Evolutionary conservation across 176 grass and related monocot species (phyloP).

Genomic region (Musa beccarii): DNA sequence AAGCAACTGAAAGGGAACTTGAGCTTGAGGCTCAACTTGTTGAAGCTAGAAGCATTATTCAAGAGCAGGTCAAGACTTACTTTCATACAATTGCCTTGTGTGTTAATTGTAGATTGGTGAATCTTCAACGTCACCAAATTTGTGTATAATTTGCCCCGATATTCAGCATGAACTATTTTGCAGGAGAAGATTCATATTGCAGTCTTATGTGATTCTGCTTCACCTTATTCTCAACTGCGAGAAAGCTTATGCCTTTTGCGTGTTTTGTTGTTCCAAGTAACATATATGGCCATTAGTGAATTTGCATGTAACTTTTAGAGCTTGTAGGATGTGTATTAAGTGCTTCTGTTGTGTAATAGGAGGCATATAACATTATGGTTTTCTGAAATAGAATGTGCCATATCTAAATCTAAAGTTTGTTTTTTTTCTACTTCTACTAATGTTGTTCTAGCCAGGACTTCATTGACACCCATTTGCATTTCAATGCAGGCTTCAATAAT

Average conservation of each 20-base stretch:
- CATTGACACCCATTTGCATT: conserved; percentile 4
- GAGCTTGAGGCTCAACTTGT: conserved; percentile 99
- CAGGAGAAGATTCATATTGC: no score
- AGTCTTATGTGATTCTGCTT: no score
- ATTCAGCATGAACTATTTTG: no score
- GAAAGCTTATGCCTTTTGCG: background rate
- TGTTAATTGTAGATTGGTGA: background rate
- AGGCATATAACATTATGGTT: background rate
- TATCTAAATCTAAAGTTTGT: background rate
- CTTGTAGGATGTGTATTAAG: background rate
- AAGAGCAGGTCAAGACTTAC: conserved; percentile 60
- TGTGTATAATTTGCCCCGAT: no score
- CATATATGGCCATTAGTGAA: background rate
- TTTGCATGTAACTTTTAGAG: background rate
- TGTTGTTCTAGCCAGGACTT: background rate
- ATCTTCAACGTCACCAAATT: no score
- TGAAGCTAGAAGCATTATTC: conserved; percentile 99
- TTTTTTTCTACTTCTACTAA: background rate
- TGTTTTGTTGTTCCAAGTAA: background rate
- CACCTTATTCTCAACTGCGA: no score
- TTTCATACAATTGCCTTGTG: background rate
- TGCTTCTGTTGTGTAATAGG: background rate
- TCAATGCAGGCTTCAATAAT: conserved; percentile 84
- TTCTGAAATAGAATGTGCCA: background rate
- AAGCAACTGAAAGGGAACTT: conserved; percentile 91